Evolutionary conservation across 495 filamentous ascomycete genomes (phyloP).

Genomic region (Penicillium flavigenum): DNA sequence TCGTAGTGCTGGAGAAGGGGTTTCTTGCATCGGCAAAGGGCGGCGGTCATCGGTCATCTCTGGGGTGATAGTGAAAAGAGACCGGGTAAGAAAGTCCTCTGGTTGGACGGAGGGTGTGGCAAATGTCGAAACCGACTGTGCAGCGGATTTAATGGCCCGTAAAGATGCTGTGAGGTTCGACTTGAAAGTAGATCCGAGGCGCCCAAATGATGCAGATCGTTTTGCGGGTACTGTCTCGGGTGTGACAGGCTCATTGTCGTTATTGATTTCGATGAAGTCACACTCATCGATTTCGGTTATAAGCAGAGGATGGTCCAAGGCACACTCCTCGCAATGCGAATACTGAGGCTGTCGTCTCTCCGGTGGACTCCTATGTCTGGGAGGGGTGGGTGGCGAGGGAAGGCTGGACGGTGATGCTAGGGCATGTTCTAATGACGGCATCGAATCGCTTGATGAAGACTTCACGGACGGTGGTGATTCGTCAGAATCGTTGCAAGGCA

Average conservation of each 20-base stretch:
- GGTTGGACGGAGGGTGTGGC: slow-evolving; percentile 70
- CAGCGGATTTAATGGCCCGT: slow-evolving; percentile 80
- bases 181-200: slow-evolving; percentile 65
- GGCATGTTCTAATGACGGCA: slow-evolving; percentile 61
- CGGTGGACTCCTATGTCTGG: slow-evolving; percentile 38
- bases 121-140: slow-evolving; percentile 77
- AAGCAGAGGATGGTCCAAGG: slow-evolving; percentile 56
- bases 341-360: slow-evolving; percentile 43
- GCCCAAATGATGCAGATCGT: slow-evolving; percentile 27
- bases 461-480: slow-evolving; percentile 44
- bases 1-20: slow-evolving; percentile 81
- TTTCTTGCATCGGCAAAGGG: slow-evolving; percentile 69
- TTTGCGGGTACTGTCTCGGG: slow-evolving; percentile 25
- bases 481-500: slow-evolving; percentile 39
- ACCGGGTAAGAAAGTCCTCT: slow-evolving; percentile 87
- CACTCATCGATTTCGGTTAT: slow-evolving; percentile 36
- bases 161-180: slow-evolving; percentile 95
- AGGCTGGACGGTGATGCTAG: slow-evolving; percentile 47
- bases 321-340: slow-evolving; percentile 54
- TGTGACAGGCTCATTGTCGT: slow-evolving; percentile 20
- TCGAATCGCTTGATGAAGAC: slow-evolving; percentile 60
- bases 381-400: slow-evolving; percentile 36
- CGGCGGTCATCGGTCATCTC: slow-evolving; percentile 86
- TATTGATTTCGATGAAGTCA: slow-evolving; percentile 27
- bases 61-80: slow-evolving; percentile 73